Conservation (phyloP, 2,329 filamentous ascomycete genomes). For the Sporothrix brasiliensis region DNA sequence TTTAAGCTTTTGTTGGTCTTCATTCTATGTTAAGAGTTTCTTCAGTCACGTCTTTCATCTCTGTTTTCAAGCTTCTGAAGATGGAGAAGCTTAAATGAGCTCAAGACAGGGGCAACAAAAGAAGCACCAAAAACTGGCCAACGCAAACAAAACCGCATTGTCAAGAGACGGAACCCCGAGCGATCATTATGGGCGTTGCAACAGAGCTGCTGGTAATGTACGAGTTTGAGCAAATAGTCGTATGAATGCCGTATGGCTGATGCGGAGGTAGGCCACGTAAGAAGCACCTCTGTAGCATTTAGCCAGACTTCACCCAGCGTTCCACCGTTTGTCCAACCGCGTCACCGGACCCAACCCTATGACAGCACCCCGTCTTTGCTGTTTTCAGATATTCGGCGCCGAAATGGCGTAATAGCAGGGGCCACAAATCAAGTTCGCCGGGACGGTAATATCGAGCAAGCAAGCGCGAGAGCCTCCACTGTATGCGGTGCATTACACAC, state of each 20-base stretch:
- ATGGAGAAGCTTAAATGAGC: constrained; percentile 1
- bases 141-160: neutral
- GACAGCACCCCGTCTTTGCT: neutral
- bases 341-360: neutral
- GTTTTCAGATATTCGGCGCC: constrained; percentile 1
- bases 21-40: neutral
- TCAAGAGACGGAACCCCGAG: neutral
- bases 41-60: neutral
- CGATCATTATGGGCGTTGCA: neutral
- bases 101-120: neutral
- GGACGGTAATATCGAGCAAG: neutral
- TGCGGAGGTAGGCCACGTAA: constrained; percentile 9
- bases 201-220: neutral
- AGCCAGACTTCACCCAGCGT: constrained; percentile 18
- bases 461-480: constrained; percentile 5
- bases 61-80: neutral
- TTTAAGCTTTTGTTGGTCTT: neutral
- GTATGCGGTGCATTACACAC: neutral
- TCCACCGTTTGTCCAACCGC: neutral
- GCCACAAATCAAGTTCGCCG: neutral
- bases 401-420: neutral
- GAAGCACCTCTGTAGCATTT: neutral
- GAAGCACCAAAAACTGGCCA: neutral
- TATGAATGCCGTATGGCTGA: neutral
- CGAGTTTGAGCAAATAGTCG: neutral